Base-by-base conservation (phyloP, 2,329 filamentous ascomycete species). In the Orbilia brochopaga region DNA sequence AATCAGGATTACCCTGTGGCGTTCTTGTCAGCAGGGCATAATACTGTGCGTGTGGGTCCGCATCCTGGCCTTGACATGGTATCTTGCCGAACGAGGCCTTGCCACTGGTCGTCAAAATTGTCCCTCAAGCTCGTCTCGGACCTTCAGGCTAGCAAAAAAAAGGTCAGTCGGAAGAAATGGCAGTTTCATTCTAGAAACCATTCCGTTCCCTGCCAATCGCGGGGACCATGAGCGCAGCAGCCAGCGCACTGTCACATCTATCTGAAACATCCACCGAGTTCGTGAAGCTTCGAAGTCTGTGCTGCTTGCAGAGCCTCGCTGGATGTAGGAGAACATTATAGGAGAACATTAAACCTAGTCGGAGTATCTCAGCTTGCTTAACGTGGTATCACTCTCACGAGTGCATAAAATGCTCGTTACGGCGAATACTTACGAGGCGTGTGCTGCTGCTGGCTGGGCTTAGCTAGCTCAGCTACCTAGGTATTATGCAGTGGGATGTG, bases 1-100 rank as follows among this genome's bases (percentile, higher is more conserved):
- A 42, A 52, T 17, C 7, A 40, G 13, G 32, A 63, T 69, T 37
- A 46, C 42, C 11, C n/a, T 40, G 66, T 70, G 66, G 66, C 67
- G 61, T 57, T 30, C 60, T 54, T 37, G 46, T 55, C 44, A 44
- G 48, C 53, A 27, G 56, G 48, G 40, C 27, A 24, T 51, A 42
- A 23, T 37, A 15, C 42, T 35, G 35, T 30, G 3, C 7, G 4
- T 23, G 53, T 35, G 23, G 59, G 67, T 70, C 67, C 35, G 60
- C 60, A 50, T 50, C 19, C 42, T 8, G 35, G 21, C 51, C 30
- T 10, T n/a, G 11, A 30, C 27, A 46, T 54, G 60, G 51, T n/a
- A 40, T 11, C 17, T 21, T 44, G 60, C 15, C 3, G 51, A 54
- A 15, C 3, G n/a, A 30, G 24, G 7, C 24, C n/a, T 19, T 42